Evolutionary conservation across 768 basidiomycete genomes (phyloP), one percentile per base, ranked within the genome.

Genomic region (Panus rudis): DNA sequence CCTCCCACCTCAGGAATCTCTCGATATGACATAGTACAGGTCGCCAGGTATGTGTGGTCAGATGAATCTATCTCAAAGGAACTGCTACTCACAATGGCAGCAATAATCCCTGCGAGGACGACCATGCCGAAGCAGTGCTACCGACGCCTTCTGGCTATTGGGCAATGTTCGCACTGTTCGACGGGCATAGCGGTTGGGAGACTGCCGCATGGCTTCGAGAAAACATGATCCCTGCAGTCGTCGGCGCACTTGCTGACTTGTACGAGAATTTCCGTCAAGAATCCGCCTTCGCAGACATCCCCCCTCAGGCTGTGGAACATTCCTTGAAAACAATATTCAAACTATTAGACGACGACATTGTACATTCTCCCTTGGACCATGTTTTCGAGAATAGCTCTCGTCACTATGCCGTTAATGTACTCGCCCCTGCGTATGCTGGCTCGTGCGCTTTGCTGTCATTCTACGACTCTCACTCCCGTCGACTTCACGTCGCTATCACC

Each of bases 361-460:
- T 71, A 2, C 52, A 65, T n/a, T 56, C 61, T 16, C 49, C 58
- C 1, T 56, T 64, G 1, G 53, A 63, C 13, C 35, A 39, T 14
- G 63, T 58, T 12, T 48, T 65, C 37, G 44, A 55, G 11, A 41
- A 54, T 24, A 26, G 45, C 14, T 61, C 65, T 3, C 58, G 53
- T 30, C 43, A 49, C 24, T 50, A 56, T 4, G 65, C 61, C 1
- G 51, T 59, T 16, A 45, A 51, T 0, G 22, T 65, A 10, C 63
- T 72, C 6, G 54, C 55, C 10, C 54, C 56, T 10, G 69, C 68
- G 0, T 55, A 61, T 19, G 42, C 67, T 2, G 71, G 71, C 8
- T 67, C 70, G 1, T 72, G 70, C 49, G 72, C 72, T 0, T 47
- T 75, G 12, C 54, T 76, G 22, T 63, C 65, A 3, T 59, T 75